Base-by-base conservation (phyloP, 2,329 filamentous ascomycete genomes). In the Endoconidiophora laricicola region DNA sequence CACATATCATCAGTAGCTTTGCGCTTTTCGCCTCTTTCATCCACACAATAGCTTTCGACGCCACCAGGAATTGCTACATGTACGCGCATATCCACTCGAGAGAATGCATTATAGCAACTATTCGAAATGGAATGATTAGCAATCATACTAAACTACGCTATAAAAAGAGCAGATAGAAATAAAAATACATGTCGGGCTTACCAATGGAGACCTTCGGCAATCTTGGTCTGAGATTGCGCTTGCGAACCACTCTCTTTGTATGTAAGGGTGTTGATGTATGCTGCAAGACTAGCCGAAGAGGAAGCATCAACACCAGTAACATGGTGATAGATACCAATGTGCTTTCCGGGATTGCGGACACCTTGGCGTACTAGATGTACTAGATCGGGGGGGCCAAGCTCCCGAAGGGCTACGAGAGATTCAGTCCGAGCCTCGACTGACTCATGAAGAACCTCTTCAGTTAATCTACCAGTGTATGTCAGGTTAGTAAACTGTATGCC, bases 21-120 rank as follows among this genome's bases (percentile, higher is more conserved):
- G 56, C 87, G 79, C 69, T 94, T 94, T 63, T 95, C 90, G 56
- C 91, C 91, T 59, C 88, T 80, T 67, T 98, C 91, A 64, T 98
- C 90, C 52, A 98, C 84, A 64, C 90, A 96, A 64, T 95, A 96
- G 66, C 86, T 93, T 64, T 98, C 90, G 48, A 98, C 86, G 7
- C 85, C 91, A 54, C 91, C 91, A 16, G 91, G 91, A 56, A 98
- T 96, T 56, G 88, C 90, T 53, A 98, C 90, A 61, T 96, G 88
- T 10, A 98, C 90, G 54, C 91, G 86, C 91, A 98, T 98, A 61
- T 98, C 91, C 48, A 96, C 74, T 56, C 93, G 79, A 4, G 91
- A 96, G 65, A 98, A 95, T 56, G 91, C 91, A 85, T 98, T 98
- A 74, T 98, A 98, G 67, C 91, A 98, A 68, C 71, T 74, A 6